A percentile compares a stretch with the other conserved stretches of the same genome.
These are phyloP conservation scores for Monosporozyma unispora DNA, from an alignment of 805 yeast genomes.

Conservation along the genomic window DNA sequence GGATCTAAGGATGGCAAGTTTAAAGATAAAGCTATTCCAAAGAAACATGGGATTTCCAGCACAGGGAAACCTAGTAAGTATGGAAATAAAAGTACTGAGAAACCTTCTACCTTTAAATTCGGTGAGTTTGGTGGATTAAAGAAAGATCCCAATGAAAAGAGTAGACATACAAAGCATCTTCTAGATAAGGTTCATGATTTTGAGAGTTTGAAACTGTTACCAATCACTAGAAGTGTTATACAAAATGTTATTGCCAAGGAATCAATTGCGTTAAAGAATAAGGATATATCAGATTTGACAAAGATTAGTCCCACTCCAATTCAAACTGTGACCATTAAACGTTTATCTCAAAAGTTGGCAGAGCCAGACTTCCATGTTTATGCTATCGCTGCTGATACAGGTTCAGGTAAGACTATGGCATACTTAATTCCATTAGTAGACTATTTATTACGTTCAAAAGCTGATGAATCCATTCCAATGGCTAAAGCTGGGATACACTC, in stretches of 20 bases:
- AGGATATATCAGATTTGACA: not conserved
- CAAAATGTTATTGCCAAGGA: conserved; percentile 42
- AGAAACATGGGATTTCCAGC: not conserved
- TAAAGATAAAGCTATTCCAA: not conserved
- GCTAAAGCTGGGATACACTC: conserved; percentile 48
- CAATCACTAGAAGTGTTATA: conserved; percentile 55
- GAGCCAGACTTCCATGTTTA: conserved; percentile 45
- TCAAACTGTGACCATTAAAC: conserved; percentile 62
- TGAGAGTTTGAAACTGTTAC: conserved; percentile 56
- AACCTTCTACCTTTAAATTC: conserved; percentile 24
- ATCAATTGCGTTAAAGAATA: conserved; percentile 31
- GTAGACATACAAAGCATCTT: conserved; percentile 29
- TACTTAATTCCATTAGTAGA: conserved; percentile 71
- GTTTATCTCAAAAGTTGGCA: conserved; percentile 27
- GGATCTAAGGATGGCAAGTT: not conserved
- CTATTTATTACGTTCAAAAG: conserved; percentile 51
- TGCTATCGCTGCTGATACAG: conserved; percentile 92
- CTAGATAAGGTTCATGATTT: conserved; percentile 52
- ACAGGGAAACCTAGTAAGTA: not conserved
- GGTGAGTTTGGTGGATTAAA: conserved; percentile 44
- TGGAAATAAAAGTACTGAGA: not conserved
- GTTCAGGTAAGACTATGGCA: conserved; percentile 94
- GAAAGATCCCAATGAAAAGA: conserved; percentile 28
- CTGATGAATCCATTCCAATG: conserved; percentile 25
- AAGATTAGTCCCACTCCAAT: conserved; percentile 60